phyloP scores from a whole-genome alignment of 2,329 filamentous ascomycete species.

The Pseudogymnoascus sp. region DNA sequence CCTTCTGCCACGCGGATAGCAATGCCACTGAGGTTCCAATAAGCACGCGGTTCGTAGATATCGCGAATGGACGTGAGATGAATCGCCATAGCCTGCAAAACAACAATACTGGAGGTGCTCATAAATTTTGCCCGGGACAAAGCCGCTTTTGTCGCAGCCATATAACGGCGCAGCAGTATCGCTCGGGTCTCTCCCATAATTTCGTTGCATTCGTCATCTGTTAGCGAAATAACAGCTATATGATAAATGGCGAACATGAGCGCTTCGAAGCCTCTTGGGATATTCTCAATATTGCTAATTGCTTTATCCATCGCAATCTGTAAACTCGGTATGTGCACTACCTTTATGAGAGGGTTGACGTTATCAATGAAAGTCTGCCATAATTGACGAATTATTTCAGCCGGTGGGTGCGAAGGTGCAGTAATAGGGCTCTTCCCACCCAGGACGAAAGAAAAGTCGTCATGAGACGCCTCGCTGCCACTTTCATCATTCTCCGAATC shows the following conservation, averaged over 20 bases:
- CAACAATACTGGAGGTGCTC: slow-evolving; percentile 49
- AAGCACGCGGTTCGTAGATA: slow-evolving; percentile 48
- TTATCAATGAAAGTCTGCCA: slow-evolving; percentile 65
- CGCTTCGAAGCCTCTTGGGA: slow-evolving; percentile 46
- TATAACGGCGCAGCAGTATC: slow-evolving; percentile 27
- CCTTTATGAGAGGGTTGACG: slow-evolving; percentile 59
- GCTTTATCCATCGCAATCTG: slow-evolving; percentile 58
- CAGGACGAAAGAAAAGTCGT: slow-evolving; percentile 25
- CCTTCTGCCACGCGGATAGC: slow-evolving; percentile 58
- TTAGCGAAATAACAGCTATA: slow-evolving; percentile 51
- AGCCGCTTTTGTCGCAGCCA: slow-evolving; percentile 37
- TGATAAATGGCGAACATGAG: slow-evolving; percentile 61
- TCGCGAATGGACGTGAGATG: slow-evolving; percentile 34
- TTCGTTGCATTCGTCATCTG: slow-evolving; percentile 41
- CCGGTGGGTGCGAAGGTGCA: slow-evolving; percentile 17
- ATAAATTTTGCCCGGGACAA: slow-evolving; percentile 50
- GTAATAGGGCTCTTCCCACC: slow-evolving; percentile 18
- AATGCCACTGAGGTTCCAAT: slow-evolving; percentile 55
- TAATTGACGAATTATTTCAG: slow-evolving; percentile 51
- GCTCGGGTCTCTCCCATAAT: slow-evolving; percentile 20
- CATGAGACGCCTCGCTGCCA: slow-evolving; percentile 20
- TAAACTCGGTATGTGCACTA: slow-evolving; percentile 57
- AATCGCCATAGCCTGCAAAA: slow-evolving; percentile 51
- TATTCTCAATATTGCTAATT: slow-evolving; percentile 34
- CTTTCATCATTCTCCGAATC: slow-evolving; percentile 19